A percentile compares a stretch with the other conserved stretches of the same genome.
phyloP scores from a whole-genome alignment of 345 rosid species.

The Dovyalis caffra region DNA sequence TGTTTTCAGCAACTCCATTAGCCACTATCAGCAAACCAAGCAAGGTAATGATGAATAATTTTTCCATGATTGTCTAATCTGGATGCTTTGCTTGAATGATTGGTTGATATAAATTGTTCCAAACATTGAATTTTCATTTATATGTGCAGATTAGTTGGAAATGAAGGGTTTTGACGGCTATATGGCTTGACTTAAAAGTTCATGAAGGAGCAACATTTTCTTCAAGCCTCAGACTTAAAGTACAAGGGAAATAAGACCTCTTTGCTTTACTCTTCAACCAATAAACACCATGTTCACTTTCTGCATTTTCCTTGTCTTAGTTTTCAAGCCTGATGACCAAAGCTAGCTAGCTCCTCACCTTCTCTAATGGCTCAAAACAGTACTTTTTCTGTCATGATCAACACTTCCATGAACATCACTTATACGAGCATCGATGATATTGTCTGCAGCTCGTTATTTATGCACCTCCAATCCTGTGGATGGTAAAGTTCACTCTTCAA shows the following conservation, averaged over 20 bases:
- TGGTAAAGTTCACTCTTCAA: neutral
- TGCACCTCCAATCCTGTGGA: neutral
- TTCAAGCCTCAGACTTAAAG: slow-evolving; percentile 70
- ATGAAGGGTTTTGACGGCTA: slow-evolving; percentile 40
- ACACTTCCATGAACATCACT: neutral
- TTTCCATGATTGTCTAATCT: slow-evolving; percentile 47
- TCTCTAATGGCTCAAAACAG: neutral
- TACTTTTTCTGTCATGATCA: neutral
- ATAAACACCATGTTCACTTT: slow-evolving; percentile 16
- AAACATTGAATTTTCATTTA: slow-evolving; percentile 44
- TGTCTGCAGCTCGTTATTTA: neutral
- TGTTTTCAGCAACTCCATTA: slow-evolving; percentile 48
- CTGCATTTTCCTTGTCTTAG: neutral
- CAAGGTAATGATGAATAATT: slow-evolving; percentile 42
- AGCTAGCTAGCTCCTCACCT: neutral
- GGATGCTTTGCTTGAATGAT: slow-evolving; percentile 35
- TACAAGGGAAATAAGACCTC: slow-evolving; percentile 62
- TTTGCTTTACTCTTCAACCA: slow-evolving; percentile 85
- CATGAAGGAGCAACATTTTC: slow-evolving; percentile 61
- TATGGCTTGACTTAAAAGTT: slow-evolving; percentile 95
- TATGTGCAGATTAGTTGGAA: slow-evolving; percentile 50
- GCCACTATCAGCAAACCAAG: slow-evolving; percentile 49
- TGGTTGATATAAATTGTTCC: slow-evolving; percentile 39
- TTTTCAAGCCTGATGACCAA: neutral
- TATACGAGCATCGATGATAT: neutral